A percentile compares a stretch with the other conserved stretches of the same genome.
phyloP scores from a whole-genome alignment of 106 monocot genomes.

The Phalaenopsis equestris region DNA sequence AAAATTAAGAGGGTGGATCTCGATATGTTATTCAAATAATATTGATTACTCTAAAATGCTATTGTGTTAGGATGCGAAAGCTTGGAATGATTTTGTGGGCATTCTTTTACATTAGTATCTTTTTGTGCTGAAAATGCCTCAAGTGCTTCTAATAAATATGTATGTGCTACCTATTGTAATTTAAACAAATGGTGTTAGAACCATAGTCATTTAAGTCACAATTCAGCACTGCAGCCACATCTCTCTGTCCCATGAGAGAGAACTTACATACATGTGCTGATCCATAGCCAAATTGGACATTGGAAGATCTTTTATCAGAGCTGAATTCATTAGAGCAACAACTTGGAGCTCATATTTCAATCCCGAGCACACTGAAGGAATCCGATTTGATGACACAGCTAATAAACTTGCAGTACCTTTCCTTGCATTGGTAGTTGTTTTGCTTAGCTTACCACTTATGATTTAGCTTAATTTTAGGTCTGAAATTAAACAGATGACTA shows the following conservation, averaged over 20 bases:
- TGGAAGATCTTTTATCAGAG: conserved; percentile 34
- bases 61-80: neutral
- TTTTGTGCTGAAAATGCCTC: neutral
- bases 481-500: neutral
- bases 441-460: neutral
- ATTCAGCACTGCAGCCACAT: neutral
- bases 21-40: too few species aligned
- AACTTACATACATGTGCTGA: conserved; percentile 6
- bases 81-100: neutral
- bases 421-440: neutral
- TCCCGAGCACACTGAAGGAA: conserved; percentile 20
- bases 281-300: conserved; percentile 25
- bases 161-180: neutral
- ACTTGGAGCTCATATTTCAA: conserved; percentile 8
- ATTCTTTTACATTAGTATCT: neutral
- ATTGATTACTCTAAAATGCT: neutral
- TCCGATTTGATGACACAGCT: neutral
- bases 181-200: neutral
- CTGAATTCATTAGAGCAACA: conserved; percentile 26
- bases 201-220: neutral
- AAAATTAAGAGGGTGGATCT: too few species aligned
- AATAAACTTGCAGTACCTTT: neutral
- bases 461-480: neutral
- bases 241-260: neutral
- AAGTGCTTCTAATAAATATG: neutral